Percentiles rank a stretch among this genome's conserved stretches.
These are phyloP conservation scores for Lasiodiplodia theobromae DNA, from an alignment of 2,329 filamentous ascomycete species.

Conservation along the genomic window DNA sequence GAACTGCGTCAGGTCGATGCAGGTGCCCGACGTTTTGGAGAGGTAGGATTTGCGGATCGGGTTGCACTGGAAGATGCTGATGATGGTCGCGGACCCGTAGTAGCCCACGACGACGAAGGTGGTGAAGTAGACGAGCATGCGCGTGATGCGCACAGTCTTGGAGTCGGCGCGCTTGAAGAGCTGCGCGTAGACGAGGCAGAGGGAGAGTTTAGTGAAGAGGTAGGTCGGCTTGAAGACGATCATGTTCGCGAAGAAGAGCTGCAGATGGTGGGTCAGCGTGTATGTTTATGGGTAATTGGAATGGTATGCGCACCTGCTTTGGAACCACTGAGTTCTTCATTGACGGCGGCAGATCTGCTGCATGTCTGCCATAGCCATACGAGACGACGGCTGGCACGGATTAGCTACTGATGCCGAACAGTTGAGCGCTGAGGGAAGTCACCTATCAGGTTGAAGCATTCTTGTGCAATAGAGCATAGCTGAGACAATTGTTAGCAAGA, in stretches of 20 bases:
- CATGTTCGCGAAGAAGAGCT: constrained; percentile 22
- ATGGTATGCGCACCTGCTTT: neutral
- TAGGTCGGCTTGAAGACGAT: constrained; percentile 12
- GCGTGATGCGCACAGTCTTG: constrained; percentile 12
- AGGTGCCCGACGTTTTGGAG: constrained; percentile 10
- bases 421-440: neutral
- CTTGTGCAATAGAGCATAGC: constrained; percentile 14
- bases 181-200: constrained; percentile 19
- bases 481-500: neutral
- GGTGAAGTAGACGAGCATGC: constrained; percentile 8
- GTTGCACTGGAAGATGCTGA: constrained; percentile 19
- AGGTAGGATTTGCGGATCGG: constrained; percentile 14
- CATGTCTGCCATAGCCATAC: constrained; percentile 17
- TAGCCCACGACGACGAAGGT: constrained; percentile 11
- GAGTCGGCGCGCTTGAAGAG: constrained; percentile 18
- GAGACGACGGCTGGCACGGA: neutral
- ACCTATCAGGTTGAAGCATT: constrained; percentile 15
- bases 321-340: neutral
- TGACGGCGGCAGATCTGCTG: constrained; percentile 1
- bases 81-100: constrained; percentile 4
- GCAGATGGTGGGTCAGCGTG: neutral
- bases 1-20: constrained; percentile 18
- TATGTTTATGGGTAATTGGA: too few species aligned
- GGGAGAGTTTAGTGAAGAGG: constrained; percentile 17
- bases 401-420: neutral